Evolutionary conservation across 495 filamentous ascomycete genomes (phyloP), one percentile per base, ranked within the genome.

Genomic region (Hyaloscypha hepaticicola): DNA sequence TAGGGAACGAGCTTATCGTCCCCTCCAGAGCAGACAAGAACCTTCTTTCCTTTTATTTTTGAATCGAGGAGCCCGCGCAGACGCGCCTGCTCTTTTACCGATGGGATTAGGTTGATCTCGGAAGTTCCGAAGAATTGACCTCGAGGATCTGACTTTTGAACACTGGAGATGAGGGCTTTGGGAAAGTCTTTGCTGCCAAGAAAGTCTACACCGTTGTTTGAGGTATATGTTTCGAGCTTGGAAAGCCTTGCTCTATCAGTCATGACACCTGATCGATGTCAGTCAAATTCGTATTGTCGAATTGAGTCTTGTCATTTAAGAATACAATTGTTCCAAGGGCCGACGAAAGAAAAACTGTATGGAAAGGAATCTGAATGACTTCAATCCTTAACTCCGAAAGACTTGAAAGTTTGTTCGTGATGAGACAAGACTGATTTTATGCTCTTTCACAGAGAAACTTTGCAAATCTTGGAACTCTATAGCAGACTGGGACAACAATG

Each of bases 1-100:
- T 92, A 91, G 7, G 95, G 94, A 22, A 99, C 94, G 55, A 98
- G 74, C 70, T 90, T 92, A 73, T 99, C 95, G 21, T 78, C 78
- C 0, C 79, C 88, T 0, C 94, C 95, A 14, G 87, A 87, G 63
- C 96, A 77, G 64, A 90, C 85, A 58, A 97, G 75, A 63, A 97
- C 86, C 60, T 79, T 85, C 75, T 97, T 99, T 0, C 87, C 86
- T 0, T 76, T 77, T 50, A 97, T 68, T 12, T 79, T 77, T 0
- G 79, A 76, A 25, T 79, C 69, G 1, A 90, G 66, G 25, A 83
- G 71, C 22, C 81, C 68, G 5, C 80, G 80, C 34, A 87, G 71
- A 2, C 77, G 74, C 24, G 67, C 74, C 31, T 76, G 61, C 22
- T 75, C 72, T 14, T 71, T 52, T 31, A 63, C 48, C 26, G 77